Evolutionary conservation across 306 rosid genomes (phyloP).

Genomic region (Parietaria judaica): DNA sequence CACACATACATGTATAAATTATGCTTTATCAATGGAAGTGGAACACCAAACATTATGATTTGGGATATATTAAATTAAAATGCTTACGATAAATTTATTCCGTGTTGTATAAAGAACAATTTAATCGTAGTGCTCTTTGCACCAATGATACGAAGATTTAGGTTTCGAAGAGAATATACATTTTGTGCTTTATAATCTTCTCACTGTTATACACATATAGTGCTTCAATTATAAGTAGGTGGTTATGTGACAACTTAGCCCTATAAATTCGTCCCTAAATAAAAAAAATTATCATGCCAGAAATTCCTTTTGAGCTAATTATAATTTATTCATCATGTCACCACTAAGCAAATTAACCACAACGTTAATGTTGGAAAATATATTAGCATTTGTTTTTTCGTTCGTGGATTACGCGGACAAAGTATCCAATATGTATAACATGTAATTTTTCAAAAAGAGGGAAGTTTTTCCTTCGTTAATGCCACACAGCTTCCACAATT

Average conservation of each 20-base stretch:
- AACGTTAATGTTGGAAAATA: too few species aligned
- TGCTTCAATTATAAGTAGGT: conserved; percentile 2
- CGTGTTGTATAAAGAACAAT: background rate
- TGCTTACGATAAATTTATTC: background rate
- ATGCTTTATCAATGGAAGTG: too few species aligned
- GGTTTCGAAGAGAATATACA: conserved; percentile 8
- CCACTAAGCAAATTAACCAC: too few species aligned
- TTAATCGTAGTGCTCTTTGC: background rate
- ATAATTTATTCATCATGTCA: background rate
- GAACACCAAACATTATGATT: too few species aligned
- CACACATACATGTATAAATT: too few species aligned
- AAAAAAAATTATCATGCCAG: conserved; percentile 4
- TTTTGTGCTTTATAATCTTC: background rate
- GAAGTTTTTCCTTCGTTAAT: too few species aligned
- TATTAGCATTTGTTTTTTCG: too few species aligned
- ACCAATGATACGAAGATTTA: background rate
- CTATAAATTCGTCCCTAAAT: background rate
- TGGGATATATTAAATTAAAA: background rate
- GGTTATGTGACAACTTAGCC: conserved; percentile 7
- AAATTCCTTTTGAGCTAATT: background rate
- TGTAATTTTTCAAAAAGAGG: too few species aligned
- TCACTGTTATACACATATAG: background rate
- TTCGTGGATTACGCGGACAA: too few species aligned
- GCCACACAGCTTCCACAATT: too few species aligned
- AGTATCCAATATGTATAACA: too few species aligned